Evolutionary conservation across 345 rosid genomes (phyloP), one percentile per base, ranked within the genome.

Genomic region (Gossypium mustelinum): DNA sequence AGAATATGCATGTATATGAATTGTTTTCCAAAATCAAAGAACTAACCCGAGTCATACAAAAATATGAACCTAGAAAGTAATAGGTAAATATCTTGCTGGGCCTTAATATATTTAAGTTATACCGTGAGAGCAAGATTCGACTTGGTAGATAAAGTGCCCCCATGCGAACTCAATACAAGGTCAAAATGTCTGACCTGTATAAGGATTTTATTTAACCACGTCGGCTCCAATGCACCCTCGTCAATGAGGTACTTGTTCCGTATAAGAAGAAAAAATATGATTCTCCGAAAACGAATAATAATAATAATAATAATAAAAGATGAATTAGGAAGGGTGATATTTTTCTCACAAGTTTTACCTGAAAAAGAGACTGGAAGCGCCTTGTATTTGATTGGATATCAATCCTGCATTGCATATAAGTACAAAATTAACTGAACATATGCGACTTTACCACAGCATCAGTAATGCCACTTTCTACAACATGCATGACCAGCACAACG

Each of bases 301-400:
- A 29, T 27, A 27, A 27, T 25, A 25, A 25, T 25, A 25, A 25
- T 45, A 45, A 9, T 45, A 25, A 25, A 12, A n/a, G 20, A 65
- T 45, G 27, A 14, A 39, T 11, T 39, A 18, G 10, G 25, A n/a
- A 27, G 39, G 9, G 9, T 61, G 20, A 5, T n/a, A 18, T n/a
- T 27, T 2, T 8, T 63, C 45, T 68, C 83, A 43, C 20, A 2
- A 45, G n/a, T 45, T 44, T 79, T 82, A 90, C 97, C 86, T 70
- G 82, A 75, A 91, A 93, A 65, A 90, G 91, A 60, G 88, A 82
- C 65, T 87, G 93, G 84, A 95, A 95, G 25, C 86, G 97, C 79
- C 89, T 86, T 29, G 90, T 80, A 76, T 91, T 93, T 74, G 98
- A 82, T 83, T 95, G 98, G 77, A 93, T 86, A 79, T 95, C 99